These are phyloP conservation scores for Russula griseocarnosa DNA, from an alignment of 768 basidiomycete species.

Conservation along the genomic window DNA sequence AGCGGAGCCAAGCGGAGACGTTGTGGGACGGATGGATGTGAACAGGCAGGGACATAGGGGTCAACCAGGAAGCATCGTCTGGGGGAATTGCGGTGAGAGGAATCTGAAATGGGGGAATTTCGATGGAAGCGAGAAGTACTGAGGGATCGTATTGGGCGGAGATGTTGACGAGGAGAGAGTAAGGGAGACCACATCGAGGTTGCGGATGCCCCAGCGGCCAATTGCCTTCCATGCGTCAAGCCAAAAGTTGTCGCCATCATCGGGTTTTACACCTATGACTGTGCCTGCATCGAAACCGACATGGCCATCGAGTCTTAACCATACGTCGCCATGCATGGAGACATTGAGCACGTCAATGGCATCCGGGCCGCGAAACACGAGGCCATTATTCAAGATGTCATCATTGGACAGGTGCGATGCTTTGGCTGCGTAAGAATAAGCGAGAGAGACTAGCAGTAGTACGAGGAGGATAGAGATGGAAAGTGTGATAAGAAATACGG, in stretches of 20 bases:
- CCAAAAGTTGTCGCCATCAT: conserved; percentile 44
- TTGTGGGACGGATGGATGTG: conserved; percentile 21
- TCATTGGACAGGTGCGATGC: conserved; percentile 53
- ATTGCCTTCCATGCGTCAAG: conserved; percentile 57
- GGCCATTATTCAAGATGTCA: conserved; percentile 50
- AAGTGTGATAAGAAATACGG: conserved; percentile 58
- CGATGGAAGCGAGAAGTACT: conserved; percentile 45
- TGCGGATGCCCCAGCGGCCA: conserved; percentile 62
- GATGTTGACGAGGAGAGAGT: conserved; percentile 50
- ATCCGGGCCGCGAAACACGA: conserved; percentile 59
- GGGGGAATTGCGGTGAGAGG: conserved; percentile 34
- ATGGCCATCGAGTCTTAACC: conserved; percentile 53
- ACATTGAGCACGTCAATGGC: conserved; percentile 58
- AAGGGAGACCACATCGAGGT: conserved; percentile 54
- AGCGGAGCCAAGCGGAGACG: conserved; percentile 21
- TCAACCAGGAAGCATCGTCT: conserved; percentile 22
- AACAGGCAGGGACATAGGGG: conserved; percentile 20
- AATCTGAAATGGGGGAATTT: conserved; percentile 48
- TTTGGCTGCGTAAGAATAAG: conserved; percentile 61
- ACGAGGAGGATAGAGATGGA: conserved; percentile 46
- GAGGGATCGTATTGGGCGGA: conserved; percentile 41
- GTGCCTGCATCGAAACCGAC: conserved; percentile 67
- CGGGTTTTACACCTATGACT: conserved; percentile 51
- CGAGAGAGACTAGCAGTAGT: conserved; percentile 47
- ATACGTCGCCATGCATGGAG: conserved; percentile 53